Evolutionary conservation across 192 early-diverging fungal genomes (phyloP).

Genomic region (Linnemannia schmuckeri): DNA sequence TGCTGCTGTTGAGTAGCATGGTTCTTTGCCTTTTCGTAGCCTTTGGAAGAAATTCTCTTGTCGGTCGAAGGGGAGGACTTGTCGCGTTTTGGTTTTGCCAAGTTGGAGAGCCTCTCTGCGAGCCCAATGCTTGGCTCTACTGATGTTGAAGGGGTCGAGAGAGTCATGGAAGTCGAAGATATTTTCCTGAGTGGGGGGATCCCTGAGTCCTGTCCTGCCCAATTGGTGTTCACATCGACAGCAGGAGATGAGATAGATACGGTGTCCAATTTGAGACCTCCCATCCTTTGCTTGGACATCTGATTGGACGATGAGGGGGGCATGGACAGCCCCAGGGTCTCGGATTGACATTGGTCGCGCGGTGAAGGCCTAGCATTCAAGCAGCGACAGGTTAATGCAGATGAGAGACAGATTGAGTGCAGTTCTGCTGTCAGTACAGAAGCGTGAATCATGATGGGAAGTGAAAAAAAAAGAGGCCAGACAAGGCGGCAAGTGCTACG

Average conservation of each 20-base stretch:
- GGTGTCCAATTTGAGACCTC: background rate
- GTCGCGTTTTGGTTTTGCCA: background rate
- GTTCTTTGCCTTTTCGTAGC: background rate
- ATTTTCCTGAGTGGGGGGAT: background rate
- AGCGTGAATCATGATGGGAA: no score
- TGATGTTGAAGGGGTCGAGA: background rate
- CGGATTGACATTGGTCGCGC: background rate
- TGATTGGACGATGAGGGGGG: background rate
- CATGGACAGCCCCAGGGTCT: background rate
- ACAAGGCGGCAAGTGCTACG: no score
- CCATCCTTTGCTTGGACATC: background rate
- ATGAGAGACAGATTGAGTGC: no score
- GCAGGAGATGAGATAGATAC: background rate
- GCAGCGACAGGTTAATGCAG: background rate
- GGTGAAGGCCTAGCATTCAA: background rate
- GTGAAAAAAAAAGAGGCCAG: no score
- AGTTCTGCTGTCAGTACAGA: no score
- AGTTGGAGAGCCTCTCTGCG: background rate
- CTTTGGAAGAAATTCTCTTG: background rate
- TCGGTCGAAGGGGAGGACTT: conserved; percentile 2
- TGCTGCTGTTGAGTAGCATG: background rate
- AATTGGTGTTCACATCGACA: background rate
- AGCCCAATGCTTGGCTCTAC: background rate
- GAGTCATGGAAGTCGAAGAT: background rate
- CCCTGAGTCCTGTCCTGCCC: background rate